Conservation (phyloP, 2,329 filamentous ascomycete genomes). For the Sclerotinia spermophila region DNA sequence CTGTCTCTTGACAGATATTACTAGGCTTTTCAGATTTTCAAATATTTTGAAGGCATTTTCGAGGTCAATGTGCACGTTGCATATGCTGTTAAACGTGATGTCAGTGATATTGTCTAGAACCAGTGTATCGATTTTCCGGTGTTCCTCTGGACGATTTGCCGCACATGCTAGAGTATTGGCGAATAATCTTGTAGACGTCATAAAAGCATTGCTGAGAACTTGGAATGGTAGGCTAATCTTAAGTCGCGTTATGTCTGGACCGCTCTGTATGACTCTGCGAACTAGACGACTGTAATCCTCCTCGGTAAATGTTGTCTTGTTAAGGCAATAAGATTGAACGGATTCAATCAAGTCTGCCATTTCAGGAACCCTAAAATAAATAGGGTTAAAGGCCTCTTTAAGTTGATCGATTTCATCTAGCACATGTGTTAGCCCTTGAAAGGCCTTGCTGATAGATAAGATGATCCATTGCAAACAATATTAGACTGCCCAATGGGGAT, state of each 20-base stretch:
- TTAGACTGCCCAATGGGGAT: not conserved
- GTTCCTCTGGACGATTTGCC: conserved; percentile 44
- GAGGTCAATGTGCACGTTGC: conserved; percentile 50
- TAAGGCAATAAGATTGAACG: conserved; percentile 48
- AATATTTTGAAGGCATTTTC: conserved; percentile 47
- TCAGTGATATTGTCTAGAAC: conserved; percentile 51
- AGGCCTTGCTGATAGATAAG: not conserved
- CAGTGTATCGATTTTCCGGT: conserved; percentile 43
- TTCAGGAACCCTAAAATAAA: conserved; percentile 40
- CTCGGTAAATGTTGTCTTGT: conserved; percentile 48
- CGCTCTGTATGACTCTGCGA: conserved; percentile 44
- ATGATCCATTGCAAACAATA: not conserved
- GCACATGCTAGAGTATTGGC: conserved; percentile 51
- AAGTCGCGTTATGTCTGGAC: conserved; percentile 45
- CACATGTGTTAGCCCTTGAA: conserved; percentile 19
- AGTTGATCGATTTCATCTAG: conserved; percentile 49
- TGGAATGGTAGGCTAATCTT: conserved; percentile 52
- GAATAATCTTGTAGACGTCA: conserved; percentile 49
- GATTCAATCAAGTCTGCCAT: conserved; percentile 46
- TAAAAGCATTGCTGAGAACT: conserved; percentile 45
- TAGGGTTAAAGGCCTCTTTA: conserved; percentile 44
- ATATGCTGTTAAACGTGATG: conserved; percentile 46
- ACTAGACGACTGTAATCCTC: conserved; percentile 44
- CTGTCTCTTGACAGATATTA: conserved; percentile 47
- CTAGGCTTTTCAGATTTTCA: conserved; percentile 43